Evolutionary conservation across 352 stramenopile genomes (phyloP).

Genomic region (Globisporangium cederbergense): DNA sequence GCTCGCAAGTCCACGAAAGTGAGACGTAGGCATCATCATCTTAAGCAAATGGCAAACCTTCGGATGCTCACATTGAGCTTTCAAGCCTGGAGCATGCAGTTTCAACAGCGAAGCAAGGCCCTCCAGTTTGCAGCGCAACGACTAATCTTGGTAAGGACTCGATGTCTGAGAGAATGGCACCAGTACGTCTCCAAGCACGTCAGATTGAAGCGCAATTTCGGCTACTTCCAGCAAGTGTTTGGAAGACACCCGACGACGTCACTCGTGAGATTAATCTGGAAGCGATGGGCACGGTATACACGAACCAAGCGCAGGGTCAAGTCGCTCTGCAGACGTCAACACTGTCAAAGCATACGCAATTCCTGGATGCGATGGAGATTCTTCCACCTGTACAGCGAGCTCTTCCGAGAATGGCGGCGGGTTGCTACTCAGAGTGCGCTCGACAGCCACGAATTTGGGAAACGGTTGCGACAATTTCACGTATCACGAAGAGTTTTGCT

Average conservation of each 20-base stretch:
- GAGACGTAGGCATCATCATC: not conserved
- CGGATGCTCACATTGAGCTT: not conserved
- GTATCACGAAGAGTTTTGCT: constrained; percentile 1
- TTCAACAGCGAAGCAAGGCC: constrained; percentile 1
- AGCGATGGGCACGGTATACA: constrained; percentile 25
- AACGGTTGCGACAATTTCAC: constrained; percentile 31
- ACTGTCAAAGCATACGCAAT: not conserved
- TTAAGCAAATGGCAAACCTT: not conserved
- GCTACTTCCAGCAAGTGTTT: constrained; percentile 35
- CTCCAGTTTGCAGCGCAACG: not conserved
- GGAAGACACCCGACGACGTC: constrained; percentile 31
- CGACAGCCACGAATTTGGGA: constrained; percentile 24
- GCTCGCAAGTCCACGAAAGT: not conserved
- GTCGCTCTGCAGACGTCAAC: constrained; percentile 8
- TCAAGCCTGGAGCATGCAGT: not conserved
- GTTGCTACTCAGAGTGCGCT: constrained; percentile 10
- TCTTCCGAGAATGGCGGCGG: constrained; percentile 24
- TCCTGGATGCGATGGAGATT: constrained; percentile 27
- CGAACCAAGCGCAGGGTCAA: not conserved
- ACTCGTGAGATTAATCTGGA: constrained; percentile 23
- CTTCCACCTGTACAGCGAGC: constrained; percentile 22
- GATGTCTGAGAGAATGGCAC: constrained; percentile 20
- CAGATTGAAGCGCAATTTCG: constrained; percentile 29
- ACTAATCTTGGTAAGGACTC: not conserved
- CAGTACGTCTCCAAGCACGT: constrained; percentile 8